These are phyloP conservation scores for Aeschynomene evenia DNA, from an alignment of 306 rosid species.

Conservation along the genomic window DNA sequence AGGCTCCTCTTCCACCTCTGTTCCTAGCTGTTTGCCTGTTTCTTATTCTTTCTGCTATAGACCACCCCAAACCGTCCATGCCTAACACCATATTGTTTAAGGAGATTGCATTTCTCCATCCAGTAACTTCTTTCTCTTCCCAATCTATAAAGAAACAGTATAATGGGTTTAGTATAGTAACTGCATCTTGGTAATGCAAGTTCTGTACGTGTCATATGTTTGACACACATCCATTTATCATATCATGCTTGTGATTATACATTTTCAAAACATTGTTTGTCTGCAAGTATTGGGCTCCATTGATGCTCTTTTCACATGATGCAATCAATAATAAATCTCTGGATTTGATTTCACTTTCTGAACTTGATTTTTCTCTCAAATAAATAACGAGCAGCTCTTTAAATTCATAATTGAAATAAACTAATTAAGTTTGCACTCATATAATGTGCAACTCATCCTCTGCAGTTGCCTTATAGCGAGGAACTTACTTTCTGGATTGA, in stretches of 20 bases:
- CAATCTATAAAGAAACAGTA: background rate
- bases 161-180: background rate
- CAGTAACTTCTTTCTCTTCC: background rate
- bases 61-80: too few relatives aligned
- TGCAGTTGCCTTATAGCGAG: slow-evolving; percentile 97
- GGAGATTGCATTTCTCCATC: background rate
- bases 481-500: slow-evolving; percentile 92
- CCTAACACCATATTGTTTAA: too few relatives aligned
- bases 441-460: slow-evolving; percentile 31
- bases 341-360: background rate
- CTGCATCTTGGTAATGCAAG: background rate
- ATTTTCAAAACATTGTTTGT: background rate
- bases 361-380: background rate
- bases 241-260: background rate
- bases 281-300: background rate
- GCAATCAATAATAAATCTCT: slow-evolving; percentile 1
- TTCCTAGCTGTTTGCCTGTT: too few relatives aligned
- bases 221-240: background rate
- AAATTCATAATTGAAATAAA: slow-evolving; percentile 17
- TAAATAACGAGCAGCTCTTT: background rate
- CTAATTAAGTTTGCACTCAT: slow-evolving; percentile 20
- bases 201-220: slow-evolving; percentile 6
- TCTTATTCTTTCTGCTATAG: too few relatives aligned
- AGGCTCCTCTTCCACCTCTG: too few relatives aligned
- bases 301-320: background rate